Evolutionary conservation across 2,329 filamentous ascomycete genomes (phyloP), one percentile per base, ranked within the genome.

Genomic region (Hypoxylon sp.): DNA sequence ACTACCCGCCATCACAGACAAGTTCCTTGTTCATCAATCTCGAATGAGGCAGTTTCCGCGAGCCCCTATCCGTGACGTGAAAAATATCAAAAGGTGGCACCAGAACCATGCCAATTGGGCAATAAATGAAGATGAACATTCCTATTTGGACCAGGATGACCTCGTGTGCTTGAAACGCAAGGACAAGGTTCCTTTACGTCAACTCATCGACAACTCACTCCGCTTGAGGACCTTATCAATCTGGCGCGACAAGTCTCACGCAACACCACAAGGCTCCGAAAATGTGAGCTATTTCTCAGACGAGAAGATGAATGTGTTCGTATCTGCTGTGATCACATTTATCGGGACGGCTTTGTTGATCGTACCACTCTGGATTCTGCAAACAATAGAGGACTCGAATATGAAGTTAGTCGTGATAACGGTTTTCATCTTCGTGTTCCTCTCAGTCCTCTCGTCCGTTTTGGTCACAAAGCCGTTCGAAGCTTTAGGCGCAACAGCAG

Each of bases 291-390:
- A 71, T 22, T 73, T 69, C 57, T 72, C 70, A 1, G 66, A 72
- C 7, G 53, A 61, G 2, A 54, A 42, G 11, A 67, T 77, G 22
- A 75, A 79, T 49, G 22, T 11, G 1, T 77, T 77, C 35, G 69
- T 74, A 1, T 76, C 73, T 0, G 57, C 56, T 0, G 11, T 72
- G 1, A 78, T 79, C 22, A 59, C 75, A 2, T 6, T 37, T 0
- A 40, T 78, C 6, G 79, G 78, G 0, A 56, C 73, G 1, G 58
- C 55, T 1, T 78, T 81, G 74, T 71, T 81, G 8, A 70, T 81
- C 27, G 70, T 73, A 1, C 79, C 79, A 0, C 72, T 81, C 6
- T 81, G 77, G 79, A 74, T 78, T 5, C 66, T 81, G 6, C 62
- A 75, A 27, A 64, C 60, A 0, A 33, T 77, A 22, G 40, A 61